Percentiles rank a stretch among this genome's conserved stretches.
Evolutionary conservation across 768 basidiomycete genomes (phyloP).

Genomic region (Auricularia auricula-judae): DNA sequence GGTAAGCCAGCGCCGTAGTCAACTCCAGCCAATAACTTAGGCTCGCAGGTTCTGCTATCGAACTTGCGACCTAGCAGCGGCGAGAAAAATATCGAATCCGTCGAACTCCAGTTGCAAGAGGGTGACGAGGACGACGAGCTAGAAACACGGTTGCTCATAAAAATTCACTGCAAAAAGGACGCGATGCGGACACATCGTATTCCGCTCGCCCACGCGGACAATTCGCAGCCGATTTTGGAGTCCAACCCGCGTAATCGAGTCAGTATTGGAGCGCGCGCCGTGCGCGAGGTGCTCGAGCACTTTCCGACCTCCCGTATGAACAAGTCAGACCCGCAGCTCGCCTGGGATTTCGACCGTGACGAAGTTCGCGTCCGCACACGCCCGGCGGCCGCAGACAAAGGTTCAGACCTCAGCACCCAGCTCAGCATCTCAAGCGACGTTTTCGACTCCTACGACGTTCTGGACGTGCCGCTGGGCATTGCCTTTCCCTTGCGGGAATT

Average conservation of each 20-base stretch:
- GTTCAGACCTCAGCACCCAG: conserved; percentile 66
- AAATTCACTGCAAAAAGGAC: conserved; percentile 80
- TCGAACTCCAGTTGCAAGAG: conserved; percentile 40
- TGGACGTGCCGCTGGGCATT: conserved; percentile 50
- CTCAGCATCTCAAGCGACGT: conserved; percentile 67
- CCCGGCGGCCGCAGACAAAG: conserved; percentile 58
- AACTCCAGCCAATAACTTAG: conserved; percentile 3
- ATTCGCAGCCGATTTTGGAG: conserved; percentile 41
- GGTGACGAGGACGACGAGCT: conserved; percentile 41
- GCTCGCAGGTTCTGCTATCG: conserved; percentile 49
- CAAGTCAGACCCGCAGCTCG: conserved; percentile 65
- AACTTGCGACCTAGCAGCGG: conserved; percentile 63
- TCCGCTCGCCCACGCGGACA: conserved; percentile 41
- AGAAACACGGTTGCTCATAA: conserved; percentile 62
- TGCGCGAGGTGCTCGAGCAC: conserved; percentile 74
- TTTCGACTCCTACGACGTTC: conserved; percentile 67
- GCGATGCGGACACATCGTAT: conserved; percentile 76
- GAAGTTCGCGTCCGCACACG: conserved; percentile 62
- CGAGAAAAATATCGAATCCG: conserved; percentile 67
- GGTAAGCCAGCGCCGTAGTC: conserved; percentile 25
- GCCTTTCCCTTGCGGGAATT: conserved; percentile 79
- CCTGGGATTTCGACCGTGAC: conserved; percentile 64
- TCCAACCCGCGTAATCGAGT: conserved; percentile 43
- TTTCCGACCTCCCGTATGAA: conserved; percentile 54
- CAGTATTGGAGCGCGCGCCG: conserved; percentile 58